Evolutionary conservation across 768 basidiomycete genomes (phyloP).

Genomic region (Xanthoconium purpureum): DNA sequence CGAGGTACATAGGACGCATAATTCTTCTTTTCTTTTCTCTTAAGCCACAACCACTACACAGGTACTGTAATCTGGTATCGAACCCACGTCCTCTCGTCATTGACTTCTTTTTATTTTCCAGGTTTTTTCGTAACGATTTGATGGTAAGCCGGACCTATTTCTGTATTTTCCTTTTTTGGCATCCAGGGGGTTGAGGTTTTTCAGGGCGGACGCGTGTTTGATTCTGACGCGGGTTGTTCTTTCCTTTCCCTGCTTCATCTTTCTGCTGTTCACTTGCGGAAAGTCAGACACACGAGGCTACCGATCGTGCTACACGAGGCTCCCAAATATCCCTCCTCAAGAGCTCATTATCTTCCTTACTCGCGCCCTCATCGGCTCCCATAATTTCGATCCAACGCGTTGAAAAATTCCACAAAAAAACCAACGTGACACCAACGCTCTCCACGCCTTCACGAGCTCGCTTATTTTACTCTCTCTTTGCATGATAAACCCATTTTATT

Average conservation of each 20-base stretch:
- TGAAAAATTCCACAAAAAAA: constrained; percentile 21
- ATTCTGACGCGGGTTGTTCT: constrained; percentile 12
- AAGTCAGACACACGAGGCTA: constrained; percentile 51
- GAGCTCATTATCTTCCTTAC: constrained; percentile 22
- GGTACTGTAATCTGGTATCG: too few species aligned
- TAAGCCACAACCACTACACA: not conserved
- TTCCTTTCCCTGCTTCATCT: constrained; percentile 24
- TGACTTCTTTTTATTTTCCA: not conserved
- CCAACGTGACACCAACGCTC: constrained; percentile 34
- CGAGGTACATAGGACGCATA: not conserved
- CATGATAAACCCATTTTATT: constrained; percentile 30
- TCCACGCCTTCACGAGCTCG: constrained; percentile 28
- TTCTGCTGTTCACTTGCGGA: constrained; percentile 34
- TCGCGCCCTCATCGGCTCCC: constrained; percentile 15
- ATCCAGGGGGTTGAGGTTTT: constrained; percentile 31
- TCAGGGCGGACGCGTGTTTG: constrained; percentile 32
- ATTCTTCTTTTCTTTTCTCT: not conserved
- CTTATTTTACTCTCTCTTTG: constrained; percentile 28
- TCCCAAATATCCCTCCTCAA: constrained; percentile 27
- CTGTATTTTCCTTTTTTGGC: constrained; percentile 30
- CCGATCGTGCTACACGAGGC: constrained; percentile 46
- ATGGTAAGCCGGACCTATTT: constrained; percentile 28
- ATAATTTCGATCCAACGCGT: constrained; percentile 18
- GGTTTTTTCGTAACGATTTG: constrained; percentile 18
- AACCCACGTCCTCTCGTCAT: not conserved